phyloP scores from a whole-genome alignment of 495 filamentous ascomycete genomes.

The Corynascus novoguineensis region DNA sequence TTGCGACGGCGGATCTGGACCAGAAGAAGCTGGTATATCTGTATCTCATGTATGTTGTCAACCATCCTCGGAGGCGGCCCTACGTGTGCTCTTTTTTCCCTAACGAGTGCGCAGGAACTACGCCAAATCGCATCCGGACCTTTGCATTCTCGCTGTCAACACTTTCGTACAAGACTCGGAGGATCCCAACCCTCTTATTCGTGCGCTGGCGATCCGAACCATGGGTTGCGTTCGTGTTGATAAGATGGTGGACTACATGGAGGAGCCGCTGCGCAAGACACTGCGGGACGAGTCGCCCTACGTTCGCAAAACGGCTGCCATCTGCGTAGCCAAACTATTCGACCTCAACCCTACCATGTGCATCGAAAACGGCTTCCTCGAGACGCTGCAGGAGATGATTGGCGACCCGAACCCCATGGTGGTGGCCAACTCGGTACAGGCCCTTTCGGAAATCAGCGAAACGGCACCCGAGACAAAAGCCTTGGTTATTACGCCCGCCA shows the following conservation, averaged over 20 bases:
- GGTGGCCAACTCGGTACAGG: constrained; percentile 92
- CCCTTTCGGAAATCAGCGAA: constrained; percentile 85
- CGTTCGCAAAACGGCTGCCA: constrained; percentile 95
- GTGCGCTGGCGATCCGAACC: constrained; percentile 93
- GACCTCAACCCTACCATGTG: constrained; percentile 88
- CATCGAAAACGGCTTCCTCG: constrained; percentile 92
- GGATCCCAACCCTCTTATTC: constrained; percentile 93
- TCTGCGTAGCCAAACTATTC: constrained; percentile 97
- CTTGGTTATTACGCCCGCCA: constrained; percentile 70
- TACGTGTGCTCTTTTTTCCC: constrained; percentile 22
- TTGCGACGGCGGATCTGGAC: constrained; percentile 88
- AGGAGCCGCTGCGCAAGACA: constrained; percentile 94
- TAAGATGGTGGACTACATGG: constrained; percentile 99
- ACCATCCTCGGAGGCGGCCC: background rate
- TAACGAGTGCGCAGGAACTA: constrained; percentile 71
- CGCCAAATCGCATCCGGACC: constrained; percentile 97
- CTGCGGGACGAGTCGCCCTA: constrained; percentile 96
- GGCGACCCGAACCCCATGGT: constrained; percentile 99
- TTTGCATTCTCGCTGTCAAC: constrained; percentile 98
- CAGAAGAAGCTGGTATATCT: constrained; percentile 99
- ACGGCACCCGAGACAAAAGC: constrained; percentile 85
- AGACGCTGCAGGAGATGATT: constrained; percentile 93
- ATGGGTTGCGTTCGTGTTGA: constrained; percentile 99
- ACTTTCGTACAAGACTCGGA: constrained; percentile 99
- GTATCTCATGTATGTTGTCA: constrained; percentile 76